Percentiles rank a stretch among this genome's conserved stretches.
Conservation (phyloP, 192 early-diverging fungal genomes). For the Backusella australiensis region DNA sequence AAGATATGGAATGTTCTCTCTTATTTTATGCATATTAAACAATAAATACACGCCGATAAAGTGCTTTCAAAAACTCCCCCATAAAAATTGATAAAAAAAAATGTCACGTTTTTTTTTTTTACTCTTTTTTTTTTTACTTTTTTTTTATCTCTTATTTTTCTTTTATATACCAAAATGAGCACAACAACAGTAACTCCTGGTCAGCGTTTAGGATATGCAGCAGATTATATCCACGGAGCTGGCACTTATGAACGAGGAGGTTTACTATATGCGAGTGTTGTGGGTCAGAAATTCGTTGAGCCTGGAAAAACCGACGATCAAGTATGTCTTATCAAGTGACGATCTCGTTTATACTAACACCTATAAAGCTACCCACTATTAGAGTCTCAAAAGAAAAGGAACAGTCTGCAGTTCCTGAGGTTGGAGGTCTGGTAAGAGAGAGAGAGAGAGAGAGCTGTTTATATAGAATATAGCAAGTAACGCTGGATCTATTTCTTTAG, state of each 20-base stretch:
- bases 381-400: constrained; percentile 61
- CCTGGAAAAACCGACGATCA: background rate
- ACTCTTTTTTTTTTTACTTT: background rate
- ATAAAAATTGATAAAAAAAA: too few relatives aligned
- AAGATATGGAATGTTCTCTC: background rate
- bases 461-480: background rate
- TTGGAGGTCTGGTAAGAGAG: constrained; percentile 57
- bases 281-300: constrained; percentile 41
- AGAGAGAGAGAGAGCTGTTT: background rate
- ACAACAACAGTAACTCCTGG: constrained; percentile 63
- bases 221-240: constrained; percentile 63
- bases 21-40: too few relatives aligned
- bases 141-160: background rate
- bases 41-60: too few relatives aligned
- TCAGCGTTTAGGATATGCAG: constrained; percentile 67
- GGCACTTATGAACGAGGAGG: constrained; percentile 74
- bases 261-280: constrained; percentile 65
- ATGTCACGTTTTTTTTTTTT: background rate
- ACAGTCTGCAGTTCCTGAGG: constrained; percentile 72
- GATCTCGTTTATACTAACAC: background rate
- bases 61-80: too few relatives aligned
- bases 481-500: background rate
- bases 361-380: constrained; percentile 45
- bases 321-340: background rate
- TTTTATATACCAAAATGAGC: background rate